Percentiles rank a stretch among this genome's conserved stretches.
These are phyloP conservation scores for Alternaria solani DNA, from an alignment of 2,329 filamentous ascomycete genomes.

Conservation along the genomic window DNA sequence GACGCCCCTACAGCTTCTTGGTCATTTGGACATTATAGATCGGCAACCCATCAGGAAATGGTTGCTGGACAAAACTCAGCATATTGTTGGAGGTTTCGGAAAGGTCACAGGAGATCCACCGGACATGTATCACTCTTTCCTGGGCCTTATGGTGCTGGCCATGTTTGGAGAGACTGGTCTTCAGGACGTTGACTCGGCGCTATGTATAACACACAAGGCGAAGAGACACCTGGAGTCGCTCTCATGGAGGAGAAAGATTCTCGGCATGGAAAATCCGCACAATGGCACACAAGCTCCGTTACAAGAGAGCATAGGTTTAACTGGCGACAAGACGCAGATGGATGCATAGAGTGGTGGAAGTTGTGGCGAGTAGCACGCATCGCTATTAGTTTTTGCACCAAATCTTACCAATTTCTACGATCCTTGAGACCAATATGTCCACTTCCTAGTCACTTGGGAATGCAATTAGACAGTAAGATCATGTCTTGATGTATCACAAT, in stretches of 20 bases:
- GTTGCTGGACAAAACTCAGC: constrained; percentile 85
- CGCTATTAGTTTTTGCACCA: not conserved
- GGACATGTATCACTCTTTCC: constrained; percentile 87
- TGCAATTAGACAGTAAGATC: not conserved
- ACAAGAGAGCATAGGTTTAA: constrained; percentile 8
- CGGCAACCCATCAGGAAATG: constrained; percentile 72
- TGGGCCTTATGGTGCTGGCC: constrained; percentile 82
- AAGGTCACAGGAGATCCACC: constrained; percentile 57
- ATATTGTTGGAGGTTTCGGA: constrained; percentile 69
- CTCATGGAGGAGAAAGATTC: constrained; percentile 46
- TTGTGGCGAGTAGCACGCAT: not conserved
- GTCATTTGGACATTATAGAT: constrained; percentile 65
- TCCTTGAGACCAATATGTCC: not conserved
- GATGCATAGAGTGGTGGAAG: constrained; percentile 4
- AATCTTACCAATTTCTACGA: not conserved
- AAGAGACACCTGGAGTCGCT: constrained; percentile 49
- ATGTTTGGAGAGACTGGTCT: constrained; percentile 75
- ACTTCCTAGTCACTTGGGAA: not conserved
- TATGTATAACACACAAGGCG: constrained; percentile 75
- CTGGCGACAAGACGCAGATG: constrained; percentile 10
- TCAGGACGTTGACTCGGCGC: constrained; percentile 73
- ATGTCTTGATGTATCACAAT: not conserved
- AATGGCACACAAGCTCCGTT: not conserved
- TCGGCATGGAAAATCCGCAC: constrained; percentile 1
- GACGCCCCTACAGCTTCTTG: constrained; percentile 61